Conservation (phyloP, 2,329 filamentous ascomycete genomes). For the Fusarium annulatum region DNA sequence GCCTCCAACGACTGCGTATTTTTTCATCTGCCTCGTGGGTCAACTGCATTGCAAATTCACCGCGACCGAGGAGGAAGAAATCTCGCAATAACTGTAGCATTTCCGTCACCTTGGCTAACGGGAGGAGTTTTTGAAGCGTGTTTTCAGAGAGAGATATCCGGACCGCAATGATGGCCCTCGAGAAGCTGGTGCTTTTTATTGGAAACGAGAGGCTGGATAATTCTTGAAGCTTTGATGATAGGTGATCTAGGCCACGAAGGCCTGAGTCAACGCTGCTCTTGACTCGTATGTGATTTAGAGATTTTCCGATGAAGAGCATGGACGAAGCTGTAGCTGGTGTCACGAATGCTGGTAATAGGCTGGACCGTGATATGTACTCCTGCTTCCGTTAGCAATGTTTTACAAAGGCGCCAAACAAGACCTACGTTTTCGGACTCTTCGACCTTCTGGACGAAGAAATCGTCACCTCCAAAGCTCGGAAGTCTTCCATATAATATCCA, state of each 20-base stretch:
- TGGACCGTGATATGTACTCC: slow-evolving; percentile 68
- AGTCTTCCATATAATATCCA: slow-evolving; percentile 92
- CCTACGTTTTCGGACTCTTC: slow-evolving; percentile 56
- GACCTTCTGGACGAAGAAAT: slow-evolving; percentile 82
- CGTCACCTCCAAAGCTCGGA: slow-evolving; percentile 79
- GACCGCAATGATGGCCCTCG: slow-evolving; percentile 78
- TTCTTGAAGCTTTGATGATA: slow-evolving; percentile 75
- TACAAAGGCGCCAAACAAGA: background rate
- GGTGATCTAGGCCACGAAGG: slow-evolving; percentile 65
- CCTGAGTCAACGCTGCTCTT: slow-evolving; percentile 59
- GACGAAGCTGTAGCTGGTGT: slow-evolving; percentile 78
- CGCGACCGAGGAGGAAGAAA: slow-evolving; percentile 87
- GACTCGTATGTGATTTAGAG: slow-evolving; percentile 82
- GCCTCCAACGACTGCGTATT: slow-evolving; percentile 77
- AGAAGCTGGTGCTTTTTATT: slow-evolving; percentile 76
- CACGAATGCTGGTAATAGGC: slow-evolving; percentile 83
- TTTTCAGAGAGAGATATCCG: slow-evolving; percentile 85
- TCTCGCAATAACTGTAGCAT: slow-evolving; percentile 82
- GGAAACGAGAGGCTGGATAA: slow-evolving; percentile 78
- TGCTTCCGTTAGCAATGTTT: slow-evolving; percentile 39
- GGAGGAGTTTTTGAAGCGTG: slow-evolving; percentile 83
- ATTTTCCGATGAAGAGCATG: slow-evolving; percentile 90
- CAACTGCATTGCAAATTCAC: slow-evolving; percentile 90
- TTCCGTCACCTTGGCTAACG: slow-evolving; percentile 79
- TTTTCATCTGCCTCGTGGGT: slow-evolving; percentile 87